Conservation (phyloP, 2,329 filamentous ascomycete genomes). For the Leptodontidium sp. region DNA sequence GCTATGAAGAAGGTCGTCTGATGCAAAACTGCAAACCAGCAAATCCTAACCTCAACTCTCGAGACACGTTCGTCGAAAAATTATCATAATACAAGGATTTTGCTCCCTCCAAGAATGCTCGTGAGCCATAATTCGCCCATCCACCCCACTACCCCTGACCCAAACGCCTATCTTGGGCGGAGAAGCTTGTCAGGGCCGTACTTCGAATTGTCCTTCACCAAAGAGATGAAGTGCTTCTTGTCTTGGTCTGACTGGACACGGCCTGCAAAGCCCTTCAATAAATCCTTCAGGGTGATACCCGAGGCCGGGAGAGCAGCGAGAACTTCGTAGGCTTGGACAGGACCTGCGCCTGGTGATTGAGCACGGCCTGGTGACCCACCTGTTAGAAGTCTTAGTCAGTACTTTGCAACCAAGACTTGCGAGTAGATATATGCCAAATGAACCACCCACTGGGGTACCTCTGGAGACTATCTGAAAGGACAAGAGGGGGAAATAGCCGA, state of each 20-base stretch:
- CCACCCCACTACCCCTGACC: background rate
- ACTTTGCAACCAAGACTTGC: background rate
- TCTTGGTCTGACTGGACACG: conserved; percentile 60
- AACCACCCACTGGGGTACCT: background rate
- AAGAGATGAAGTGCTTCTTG: conserved; percentile 65
- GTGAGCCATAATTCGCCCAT: background rate
- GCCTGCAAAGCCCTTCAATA: conserved; percentile 62
- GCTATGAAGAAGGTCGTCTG: conserved; percentile 17
- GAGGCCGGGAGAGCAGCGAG: conserved; percentile 59
- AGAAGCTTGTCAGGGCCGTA: conserved; percentile 65
- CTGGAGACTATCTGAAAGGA: background rate
- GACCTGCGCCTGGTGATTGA: conserved; percentile 33
- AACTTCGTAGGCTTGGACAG: conserved; percentile 61
- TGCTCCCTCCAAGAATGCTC: background rate
- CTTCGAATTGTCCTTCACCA: conserved; percentile 64
- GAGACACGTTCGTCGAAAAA: background rate
- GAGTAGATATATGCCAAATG: background rate
- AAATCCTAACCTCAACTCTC: conserved; percentile 27
- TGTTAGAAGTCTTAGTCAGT: background rate
- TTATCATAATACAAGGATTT: background rate
- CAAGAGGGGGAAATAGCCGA: background rate
- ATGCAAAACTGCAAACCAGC: conserved; percentile 14
- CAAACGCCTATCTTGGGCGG: conserved; percentile 36
- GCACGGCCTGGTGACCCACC: conserved; percentile 17
- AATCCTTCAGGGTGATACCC: conserved; percentile 62